Percentiles rank a stretch among this genome's conserved stretches.
phyloP scores from a whole-genome alignment of 306 rosid species.

The Sphenostylis stenocarpa region DNA sequence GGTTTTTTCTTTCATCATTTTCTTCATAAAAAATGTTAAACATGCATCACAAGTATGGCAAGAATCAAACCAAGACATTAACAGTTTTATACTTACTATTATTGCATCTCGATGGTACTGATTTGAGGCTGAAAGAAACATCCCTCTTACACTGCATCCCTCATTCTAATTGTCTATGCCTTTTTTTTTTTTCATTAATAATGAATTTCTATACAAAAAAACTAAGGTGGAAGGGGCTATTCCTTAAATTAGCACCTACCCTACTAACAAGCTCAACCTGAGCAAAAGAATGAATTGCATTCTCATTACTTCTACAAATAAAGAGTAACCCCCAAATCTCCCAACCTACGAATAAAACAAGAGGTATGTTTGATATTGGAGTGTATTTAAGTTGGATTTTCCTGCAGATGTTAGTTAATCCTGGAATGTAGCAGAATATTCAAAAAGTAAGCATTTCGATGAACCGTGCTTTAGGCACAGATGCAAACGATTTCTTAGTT shows the following conservation, averaged over 20 bases:
- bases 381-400: not conserved
- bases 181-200: constrained; percentile 34
- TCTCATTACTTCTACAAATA: constrained; percentile 22
- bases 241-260: constrained; percentile 11
- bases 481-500: constrained; percentile 77
- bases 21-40: not conserved
- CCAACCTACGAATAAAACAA: not conserved
- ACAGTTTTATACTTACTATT: not conserved
- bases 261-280: constrained; percentile 51
- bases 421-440: constrained; percentile 75
- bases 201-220: constrained; percentile 32
- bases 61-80: not conserved
- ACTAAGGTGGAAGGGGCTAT: not conserved
- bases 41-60: not conserved
- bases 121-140: constrained; percentile 1
- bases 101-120: not conserved
- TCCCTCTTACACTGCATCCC: not conserved
- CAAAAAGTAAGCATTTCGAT: constrained; percentile 69
- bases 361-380: not conserved
- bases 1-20: not conserved
- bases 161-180: not conserved
- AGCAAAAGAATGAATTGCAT: constrained; percentile 47
- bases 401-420: constrained; percentile 40
- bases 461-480: constrained; percentile 75
- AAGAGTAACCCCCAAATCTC: not conserved